These are phyloP conservation scores for Entamoeba moshkovskii DNA, from an alignment of 208 protist genomes.

Conservation along the genomic window DNA sequence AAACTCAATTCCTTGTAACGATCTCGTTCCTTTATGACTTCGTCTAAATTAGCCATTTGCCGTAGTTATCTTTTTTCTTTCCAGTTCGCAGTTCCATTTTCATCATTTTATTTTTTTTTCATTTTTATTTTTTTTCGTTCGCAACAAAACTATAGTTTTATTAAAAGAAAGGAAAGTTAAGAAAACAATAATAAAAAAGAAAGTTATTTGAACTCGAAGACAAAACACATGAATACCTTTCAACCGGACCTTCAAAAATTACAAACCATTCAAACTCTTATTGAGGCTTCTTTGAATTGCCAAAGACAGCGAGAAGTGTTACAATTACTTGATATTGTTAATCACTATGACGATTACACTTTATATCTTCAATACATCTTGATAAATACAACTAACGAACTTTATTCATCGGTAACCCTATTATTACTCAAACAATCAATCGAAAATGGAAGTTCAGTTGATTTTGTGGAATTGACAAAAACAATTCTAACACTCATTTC, in stretches of 20 bases:
- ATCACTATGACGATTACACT: not conserved
- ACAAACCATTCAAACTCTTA: too few relatives aligned
- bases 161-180: not conserved
- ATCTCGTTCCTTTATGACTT: not conserved
- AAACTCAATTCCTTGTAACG: not conserved
- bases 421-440: not conserved
- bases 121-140: not conserved
- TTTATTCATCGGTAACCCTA: not conserved
- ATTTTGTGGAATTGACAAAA: not conserved
- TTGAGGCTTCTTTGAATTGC: too few relatives aligned
- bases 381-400: not conserved
- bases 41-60: not conserved
- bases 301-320: too few relatives aligned
- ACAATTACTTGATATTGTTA: not conserved
- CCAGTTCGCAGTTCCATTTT: not conserved
- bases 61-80: not conserved
- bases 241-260: too few relatives aligned
- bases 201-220: too few relatives aligned
- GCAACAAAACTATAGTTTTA: not conserved
- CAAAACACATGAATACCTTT: too few relatives aligned
- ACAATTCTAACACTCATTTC: not conserved
- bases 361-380: not conserved
- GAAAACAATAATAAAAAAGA: too few relatives aligned
- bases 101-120: not conserved
- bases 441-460: not conserved